Evolutionary conservation across 2,329 filamentous ascomycete genomes (phyloP).

Genomic region (Dactylellina drechsleri): DNA sequence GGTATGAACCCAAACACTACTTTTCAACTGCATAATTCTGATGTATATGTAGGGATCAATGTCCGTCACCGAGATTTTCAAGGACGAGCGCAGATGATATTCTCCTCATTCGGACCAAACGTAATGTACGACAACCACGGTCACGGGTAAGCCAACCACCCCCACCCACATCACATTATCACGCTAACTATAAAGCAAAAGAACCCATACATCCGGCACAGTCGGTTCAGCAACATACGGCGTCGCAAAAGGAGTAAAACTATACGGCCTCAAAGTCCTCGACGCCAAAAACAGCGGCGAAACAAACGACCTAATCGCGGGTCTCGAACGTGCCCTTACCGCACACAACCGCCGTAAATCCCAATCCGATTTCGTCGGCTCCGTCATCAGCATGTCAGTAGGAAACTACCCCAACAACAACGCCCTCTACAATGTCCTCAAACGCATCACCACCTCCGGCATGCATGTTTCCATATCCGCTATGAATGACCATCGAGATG

Average conservation of each 20-base stretch:
- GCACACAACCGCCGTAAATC: slow-evolving; percentile 15
- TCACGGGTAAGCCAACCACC: slow-evolving; percentile 31
- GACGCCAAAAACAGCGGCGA: slow-evolving; percentile 31
- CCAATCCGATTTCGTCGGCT: slow-evolving; percentile 4
- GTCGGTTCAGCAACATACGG: slow-evolving; percentile 35
- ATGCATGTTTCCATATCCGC: slow-evolving; percentile 42
- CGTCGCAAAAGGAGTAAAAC: slow-evolving; percentile 38
- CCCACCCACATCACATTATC: not conserved
- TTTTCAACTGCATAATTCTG: not conserved
- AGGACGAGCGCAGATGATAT: slow-evolving; percentile 28
- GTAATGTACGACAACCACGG: slow-evolving; percentile 17
- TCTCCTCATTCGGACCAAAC: slow-evolving; percentile 29
- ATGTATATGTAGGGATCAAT: slow-evolving; percentile 25
- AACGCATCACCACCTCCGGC: slow-evolving; percentile 24
- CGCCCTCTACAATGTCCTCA: slow-evolving; percentile 24
- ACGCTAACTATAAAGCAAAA: not conserved
- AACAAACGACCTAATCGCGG: slow-evolving; percentile 16
- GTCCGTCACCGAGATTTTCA: slow-evolving; percentile 33
- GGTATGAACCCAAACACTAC: not conserved
- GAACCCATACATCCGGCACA: slow-evolving; percentile 37
- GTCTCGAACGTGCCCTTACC: slow-evolving; percentile 36
- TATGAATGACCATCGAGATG: slow-evolving; percentile 43
- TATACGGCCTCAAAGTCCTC: slow-evolving; percentile 30
- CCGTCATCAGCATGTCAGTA: slow-evolving; percentile 62
- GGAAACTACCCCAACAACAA: slow-evolving; percentile 59